Evolutionary conservation across 202 grass and related monocot species (phyloP), one percentile per base, ranked within the genome.

Genomic region (Schoenoplectus triqueter): DNA sequence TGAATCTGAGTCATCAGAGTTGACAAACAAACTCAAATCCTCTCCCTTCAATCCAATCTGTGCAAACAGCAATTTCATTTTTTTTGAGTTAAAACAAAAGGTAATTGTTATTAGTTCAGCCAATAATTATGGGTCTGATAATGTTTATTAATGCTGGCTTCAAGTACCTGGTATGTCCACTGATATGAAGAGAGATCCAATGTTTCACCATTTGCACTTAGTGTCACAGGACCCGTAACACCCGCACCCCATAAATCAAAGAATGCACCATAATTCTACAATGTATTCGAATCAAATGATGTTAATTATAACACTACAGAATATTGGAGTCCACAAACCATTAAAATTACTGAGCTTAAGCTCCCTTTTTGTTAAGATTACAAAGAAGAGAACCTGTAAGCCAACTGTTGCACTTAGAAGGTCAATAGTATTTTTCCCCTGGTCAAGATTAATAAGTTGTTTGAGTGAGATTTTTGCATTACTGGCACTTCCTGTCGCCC

Each of bases 361-460:
- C 8, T 73, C 70, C 46, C 48, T 73, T 73, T 51, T 73, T 73
- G 5, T 55, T 44, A 70, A 57, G 44, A 67, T 50, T 22, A 66
- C 56, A 90, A 86, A 82, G 19, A 59, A 51, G 15, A 83, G 75
- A 89, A 95, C 96, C 90, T 94, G 55, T 20, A 99, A 85, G 47
- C 96, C 96, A 85, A 99, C 96, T 84, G 96, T 96, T 41, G 86
- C 89, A 69, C 96, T 99, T 67, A 99, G 82, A 91, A 99, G 93
- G 89, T 99, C 96, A 81, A 99, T 91, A 83, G 86, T 99, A 76
- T 99, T 99, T 63, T 87, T 99, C 66, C 96, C 96, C 73, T 68
- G 82, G 68, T 87, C 64, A 82, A 99, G 87, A 73, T 84, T 90
- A 73, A 96, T 69, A 64, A 84, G 80, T 83, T 86, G 82, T 42